Base-by-base conservation (phyloP, 768 basidiomycete genomes). In the Termitomyces sp. region DNA sequence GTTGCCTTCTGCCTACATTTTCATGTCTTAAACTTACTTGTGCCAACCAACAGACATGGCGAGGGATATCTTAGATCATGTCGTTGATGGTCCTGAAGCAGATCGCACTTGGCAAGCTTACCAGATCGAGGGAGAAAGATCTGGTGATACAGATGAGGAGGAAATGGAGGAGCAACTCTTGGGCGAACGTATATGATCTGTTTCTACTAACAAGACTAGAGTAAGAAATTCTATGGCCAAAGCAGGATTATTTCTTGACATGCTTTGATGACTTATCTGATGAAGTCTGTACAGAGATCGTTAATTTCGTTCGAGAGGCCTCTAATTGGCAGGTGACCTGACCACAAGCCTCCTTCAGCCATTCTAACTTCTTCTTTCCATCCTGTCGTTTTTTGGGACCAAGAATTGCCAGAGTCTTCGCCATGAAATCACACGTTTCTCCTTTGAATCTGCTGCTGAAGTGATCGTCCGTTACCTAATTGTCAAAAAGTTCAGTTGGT, bases 81-180 rank as follows among this genome's bases (percentile, higher is more conserved):
- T 89, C n/a, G 82, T 89, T 32, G 86, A 87, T 67, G 88, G 88
- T 0, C 88, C 88, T 7, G 87, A 90, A 66, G 75, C 79, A n/a
- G 88, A 89, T 63, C 77, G 75, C 52, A 79, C 88, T 29, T 89
- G 85, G 83, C 79, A 77, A 59, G 83, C 83, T 9, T 88, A 83
- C 69, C 83, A 86, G 61, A 69, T 73, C 17, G 79, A 82, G 12
- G 69, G 69, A 48, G 79, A 82, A 20, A 74, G 76, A 29, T 72
- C 71, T 12, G 75, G 72, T 65, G 76, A 76, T 32, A 76, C 75
- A 49, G 86, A 86, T 40, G 83, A 84, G 64, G 86, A 82, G 43
- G 85, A 86, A 45, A 82, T 84, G 73, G 87, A 88, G 63, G 82
- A 78, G 34, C 71, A 74, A 50, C 68, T 79, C 11, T 65, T 83